Conservation (phyloP, 257 asterid genomes). For the Penstemon barbatus region DNA sequence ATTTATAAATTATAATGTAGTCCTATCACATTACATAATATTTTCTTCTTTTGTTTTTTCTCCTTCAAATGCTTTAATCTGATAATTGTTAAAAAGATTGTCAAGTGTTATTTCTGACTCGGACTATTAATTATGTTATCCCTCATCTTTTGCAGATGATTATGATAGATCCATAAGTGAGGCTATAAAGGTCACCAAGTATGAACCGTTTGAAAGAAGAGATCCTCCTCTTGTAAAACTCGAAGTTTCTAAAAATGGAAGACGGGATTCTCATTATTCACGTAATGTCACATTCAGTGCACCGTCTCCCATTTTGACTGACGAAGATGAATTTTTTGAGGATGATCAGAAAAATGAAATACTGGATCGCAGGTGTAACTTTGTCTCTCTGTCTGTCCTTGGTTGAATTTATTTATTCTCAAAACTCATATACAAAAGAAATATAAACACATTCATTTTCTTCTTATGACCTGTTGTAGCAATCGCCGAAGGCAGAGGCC, state of each 20-base stretch:
- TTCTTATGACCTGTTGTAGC: constrained; percentile 39
- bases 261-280: constrained; percentile 57
- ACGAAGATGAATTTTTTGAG: constrained; percentile 47
- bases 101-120: not conserved
- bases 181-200: constrained; percentile 94
- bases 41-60: not conserved
- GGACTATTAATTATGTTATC: constrained; percentile 7
- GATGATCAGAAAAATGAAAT: constrained; percentile 35
- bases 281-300: constrained; percentile 41
- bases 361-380: constrained; percentile 67
- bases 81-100: not conserved
- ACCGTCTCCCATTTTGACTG: constrained; percentile 59
- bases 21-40: too few relatives aligned
- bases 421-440: too few relatives aligned
- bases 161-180: constrained; percentile 89
- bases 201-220: constrained; percentile 55
- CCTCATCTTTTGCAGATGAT: constrained; percentile 63
- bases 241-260: constrained; percentile 66
- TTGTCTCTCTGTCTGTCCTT: not conserved
- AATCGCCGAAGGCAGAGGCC: constrained; percentile 86
- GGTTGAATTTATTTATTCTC: not conserved
- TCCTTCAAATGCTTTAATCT: not conserved
- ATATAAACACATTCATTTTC: too few relatives aligned
- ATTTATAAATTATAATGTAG: constrained; percentile 30
- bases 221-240: constrained; percentile 45